Evolutionary conservation across 805 yeast genomes (phyloP).

Genomic region (Candida xiaguanensis): DNA sequence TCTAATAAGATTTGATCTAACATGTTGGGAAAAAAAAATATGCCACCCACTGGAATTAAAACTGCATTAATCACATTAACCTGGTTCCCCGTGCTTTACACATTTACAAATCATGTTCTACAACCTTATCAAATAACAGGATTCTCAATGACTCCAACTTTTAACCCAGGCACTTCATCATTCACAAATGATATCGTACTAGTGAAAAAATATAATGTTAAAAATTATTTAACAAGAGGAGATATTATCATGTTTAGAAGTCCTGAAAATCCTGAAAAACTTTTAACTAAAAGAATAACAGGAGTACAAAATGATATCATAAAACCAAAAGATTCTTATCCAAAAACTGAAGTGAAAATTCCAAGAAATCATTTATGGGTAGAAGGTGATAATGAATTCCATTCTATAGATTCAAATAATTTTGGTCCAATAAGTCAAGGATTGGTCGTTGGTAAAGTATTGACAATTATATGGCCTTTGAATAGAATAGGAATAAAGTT

Average conservation of each 20-base stretch:
- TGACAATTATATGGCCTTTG: slow-evolving; percentile 65
- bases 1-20: slow-evolving; percentile 74
- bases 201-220: slow-evolving; percentile 61
- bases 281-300: slow-evolving; percentile 76
- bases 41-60: slow-evolving; percentile 12
- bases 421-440: slow-evolving; percentile 89
- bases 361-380: slow-evolving; percentile 90
- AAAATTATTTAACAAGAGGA: slow-evolving; percentile 46
- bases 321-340: slow-evolving; percentile 56
- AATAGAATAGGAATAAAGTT: slow-evolving; percentile 27
- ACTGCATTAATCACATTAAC: slow-evolving; percentile 29
- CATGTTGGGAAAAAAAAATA: slow-evolving; percentile 10
- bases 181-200: slow-evolving; percentile 57
- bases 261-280: slow-evolving; percentile 72
- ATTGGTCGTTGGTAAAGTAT: slow-evolving; percentile 73
- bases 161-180: slow-evolving; percentile 61
- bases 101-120: slow-evolving; percentile 64
- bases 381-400: slow-evolving; percentile 82
- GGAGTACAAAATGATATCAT: slow-evolving; percentile 73
- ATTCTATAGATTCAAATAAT: slow-evolving; percentile 78
- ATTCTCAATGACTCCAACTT: slow-evolving; percentile 82
- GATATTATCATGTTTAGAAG: slow-evolving; percentile 78
- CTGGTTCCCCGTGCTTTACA: slow-evolving; percentile 80
- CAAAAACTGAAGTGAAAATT: slow-evolving; percentile 54
- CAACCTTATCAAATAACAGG: slow-evolving; percentile 78